These are phyloP conservation scores for Dillenia suffruticosa DNA, from an alignment of 164 flowering plant genomes.

Conservation along the genomic window DNA sequence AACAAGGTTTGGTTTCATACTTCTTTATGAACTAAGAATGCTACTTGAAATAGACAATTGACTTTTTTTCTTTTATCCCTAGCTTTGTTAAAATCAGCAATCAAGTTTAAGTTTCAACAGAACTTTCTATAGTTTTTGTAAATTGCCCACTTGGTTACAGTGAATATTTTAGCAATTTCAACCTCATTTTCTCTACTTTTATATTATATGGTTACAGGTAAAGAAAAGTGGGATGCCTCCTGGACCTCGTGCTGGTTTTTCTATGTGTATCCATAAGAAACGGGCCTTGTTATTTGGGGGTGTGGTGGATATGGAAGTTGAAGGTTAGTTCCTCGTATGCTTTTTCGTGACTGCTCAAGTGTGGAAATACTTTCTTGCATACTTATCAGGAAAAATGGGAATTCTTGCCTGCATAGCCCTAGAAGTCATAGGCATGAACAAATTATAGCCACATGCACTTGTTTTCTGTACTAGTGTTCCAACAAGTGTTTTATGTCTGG, in stretches of 20 bases:
- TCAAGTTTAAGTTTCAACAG: too few species aligned
- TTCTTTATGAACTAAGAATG: background rate
- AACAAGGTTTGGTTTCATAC: conserved; percentile 57
- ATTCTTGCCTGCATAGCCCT: too few species aligned
- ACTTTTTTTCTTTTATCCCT: background rate
- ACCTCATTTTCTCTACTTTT: background rate
- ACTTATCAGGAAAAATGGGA: too few species aligned
- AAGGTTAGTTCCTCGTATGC: conserved; percentile 41
- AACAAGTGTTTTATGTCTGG: too few species aligned
- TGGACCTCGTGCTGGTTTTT: conserved; percentile 97
- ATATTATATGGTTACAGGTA: conserved; percentile 40
- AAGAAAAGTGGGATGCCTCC: conserved; percentile 99
- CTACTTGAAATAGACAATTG: too few species aligned
- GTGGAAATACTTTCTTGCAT: too few species aligned
- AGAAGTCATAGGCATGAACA: too few species aligned
- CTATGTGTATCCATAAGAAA: conserved; percentile 90
- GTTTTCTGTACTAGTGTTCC: too few species aligned
- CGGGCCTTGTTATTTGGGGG: conserved; percentile 96
- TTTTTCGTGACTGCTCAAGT: background rate
- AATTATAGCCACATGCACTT: too few species aligned
- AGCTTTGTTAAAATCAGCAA: background rate
- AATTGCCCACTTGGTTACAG: background rate
- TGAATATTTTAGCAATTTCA: background rate
- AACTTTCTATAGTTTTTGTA: background rate
- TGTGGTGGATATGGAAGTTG: conserved; percentile 95